These are phyloP conservation scores for Alternaria solani DNA, from an alignment of 2,329 filamentous ascomycete species.

Conservation along the genomic window DNA sequence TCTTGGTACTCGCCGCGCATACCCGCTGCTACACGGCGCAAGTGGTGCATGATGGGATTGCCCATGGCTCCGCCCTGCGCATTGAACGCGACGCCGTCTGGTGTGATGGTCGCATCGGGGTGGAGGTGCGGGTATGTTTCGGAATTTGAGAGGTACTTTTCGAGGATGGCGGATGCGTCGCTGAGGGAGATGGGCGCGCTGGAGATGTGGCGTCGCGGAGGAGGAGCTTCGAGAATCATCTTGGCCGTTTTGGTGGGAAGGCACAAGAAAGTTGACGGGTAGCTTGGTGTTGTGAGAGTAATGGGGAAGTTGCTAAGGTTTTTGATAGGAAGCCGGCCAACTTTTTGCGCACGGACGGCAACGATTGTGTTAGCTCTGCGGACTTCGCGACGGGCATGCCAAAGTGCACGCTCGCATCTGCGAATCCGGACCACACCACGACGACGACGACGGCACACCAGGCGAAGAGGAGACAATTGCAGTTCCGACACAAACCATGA, in stretches of 20 bases:
- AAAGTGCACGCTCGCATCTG: neutral
- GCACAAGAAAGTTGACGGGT: neutral
- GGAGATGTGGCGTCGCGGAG: constrained; percentile 48
- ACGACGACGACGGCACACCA: neutral
- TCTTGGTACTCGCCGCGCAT: constrained; percentile 61
- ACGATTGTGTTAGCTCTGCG: constrained; percentile 26
- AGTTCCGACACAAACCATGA: constrained; percentile 33
- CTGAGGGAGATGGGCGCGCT: constrained; percentile 41
- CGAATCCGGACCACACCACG: neutral
- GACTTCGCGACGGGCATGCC: constrained; percentile 22
- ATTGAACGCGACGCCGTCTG: constrained; percentile 53
- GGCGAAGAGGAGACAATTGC: constrained; percentile 4
- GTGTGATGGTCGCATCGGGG: constrained; percentile 57
- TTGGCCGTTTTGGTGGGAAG: neutral
- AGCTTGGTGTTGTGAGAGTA: neutral
- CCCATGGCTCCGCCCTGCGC: constrained; percentile 55
- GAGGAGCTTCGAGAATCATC: constrained; percentile 48
- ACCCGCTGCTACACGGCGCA: constrained; percentile 62
- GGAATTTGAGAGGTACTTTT: constrained; percentile 53
- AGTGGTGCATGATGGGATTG: constrained; percentile 61
- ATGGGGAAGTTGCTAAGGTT: neutral
- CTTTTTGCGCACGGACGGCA: constrained; percentile 45
- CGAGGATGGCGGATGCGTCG: constrained; percentile 48
- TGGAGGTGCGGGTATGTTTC: constrained; percentile 56
- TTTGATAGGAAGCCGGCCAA: constrained; percentile 14